These are phyloP conservation scores for Candida fluviatilis DNA, from an alignment of 805 yeast genomes.

Conservation along the genomic window DNA sequence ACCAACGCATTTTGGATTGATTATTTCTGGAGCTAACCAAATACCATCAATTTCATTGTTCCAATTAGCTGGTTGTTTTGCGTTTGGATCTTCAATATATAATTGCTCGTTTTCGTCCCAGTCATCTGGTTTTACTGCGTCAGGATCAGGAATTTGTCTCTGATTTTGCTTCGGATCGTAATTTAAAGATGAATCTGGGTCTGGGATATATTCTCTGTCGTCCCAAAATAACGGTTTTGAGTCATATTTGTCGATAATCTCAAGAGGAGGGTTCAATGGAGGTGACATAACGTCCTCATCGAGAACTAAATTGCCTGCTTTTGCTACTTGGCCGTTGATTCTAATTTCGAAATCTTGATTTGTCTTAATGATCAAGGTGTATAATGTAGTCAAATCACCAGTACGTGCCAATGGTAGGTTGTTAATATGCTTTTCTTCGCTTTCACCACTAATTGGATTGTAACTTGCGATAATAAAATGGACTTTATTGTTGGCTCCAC, in stretches of 20 bases:
- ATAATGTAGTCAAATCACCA: slow-evolving; percentile 57
- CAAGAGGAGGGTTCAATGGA: slow-evolving; percentile 60
- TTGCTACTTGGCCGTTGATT: slow-evolving; percentile 70
- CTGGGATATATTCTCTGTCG: slow-evolving; percentile 61
- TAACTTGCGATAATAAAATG: slow-evolving; percentile 68
- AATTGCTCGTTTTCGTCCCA: slow-evolving; percentile 70
- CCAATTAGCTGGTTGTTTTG: slow-evolving; percentile 73
- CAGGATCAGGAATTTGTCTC: slow-evolving; percentile 58
- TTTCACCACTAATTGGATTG: slow-evolving; percentile 49
- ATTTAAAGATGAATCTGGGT: slow-evolving; percentile 61
- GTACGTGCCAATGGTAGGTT: slow-evolving; percentile 64
- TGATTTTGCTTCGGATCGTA: slow-evolving; percentile 76
- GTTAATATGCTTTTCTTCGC: slow-evolving; percentile 65
- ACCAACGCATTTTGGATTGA: slow-evolving; percentile 66
- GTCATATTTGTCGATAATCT: slow-evolving; percentile 53
- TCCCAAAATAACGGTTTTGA: slow-evolving; percentile 80
- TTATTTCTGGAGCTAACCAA: slow-evolving; percentile 69
- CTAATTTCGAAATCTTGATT: slow-evolving; percentile 74
- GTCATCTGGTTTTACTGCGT: slow-evolving; percentile 62
- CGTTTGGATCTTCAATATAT: slow-evolving; percentile 64
- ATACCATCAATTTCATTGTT: slow-evolving; percentile 87
- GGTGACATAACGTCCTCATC: slow-evolving; percentile 55
- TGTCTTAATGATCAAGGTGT: slow-evolving; percentile 69
- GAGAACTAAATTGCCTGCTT: slow-evolving; percentile 64
- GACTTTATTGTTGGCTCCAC: slow-evolving; percentile 77